Conservation (phyloP, 176 grass and related monocot genomes). For the Aegilops speltoides region DNA sequence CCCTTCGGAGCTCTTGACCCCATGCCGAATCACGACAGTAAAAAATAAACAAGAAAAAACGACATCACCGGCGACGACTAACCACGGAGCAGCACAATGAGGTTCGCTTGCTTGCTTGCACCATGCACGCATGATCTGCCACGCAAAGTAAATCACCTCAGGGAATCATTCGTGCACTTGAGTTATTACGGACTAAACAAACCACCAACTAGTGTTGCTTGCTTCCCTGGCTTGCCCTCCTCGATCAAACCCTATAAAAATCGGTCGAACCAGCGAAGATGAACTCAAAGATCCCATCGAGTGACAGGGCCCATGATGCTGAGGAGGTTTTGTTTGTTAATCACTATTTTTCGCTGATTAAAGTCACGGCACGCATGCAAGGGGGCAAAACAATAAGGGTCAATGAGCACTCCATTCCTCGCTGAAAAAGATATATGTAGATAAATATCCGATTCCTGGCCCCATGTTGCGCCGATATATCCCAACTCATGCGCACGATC, state of each 20-base stretch:
- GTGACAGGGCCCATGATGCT: not conserved
- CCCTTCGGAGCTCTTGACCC: conserved; percentile 23
- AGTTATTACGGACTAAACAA: not conserved
- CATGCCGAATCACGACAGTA: conserved; percentile 17
- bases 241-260: not conserved
- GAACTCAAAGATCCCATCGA: not conserved
- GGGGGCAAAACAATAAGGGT: not conserved
- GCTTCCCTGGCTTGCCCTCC: not conserved
- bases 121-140: not conserved
- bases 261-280: not conserved
- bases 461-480: not conserved
- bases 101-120: not conserved
- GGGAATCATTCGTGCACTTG: not conserved
- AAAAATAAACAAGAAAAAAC: not conserved
- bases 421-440: not conserved
- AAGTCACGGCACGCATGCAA: not conserved
- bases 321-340: not conserved
- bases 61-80: not conserved
- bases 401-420: not conserved
- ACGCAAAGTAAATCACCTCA: not conserved
- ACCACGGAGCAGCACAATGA: not conserved
- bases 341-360: not conserved
- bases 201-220: not conserved
- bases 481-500: not conserved
- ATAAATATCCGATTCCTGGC: conserved; percentile 12